These are phyloP conservation scores for Boletus subparvulus DNA, from an alignment of 768 basidiomycete species.

Conservation along the genomic window DNA sequence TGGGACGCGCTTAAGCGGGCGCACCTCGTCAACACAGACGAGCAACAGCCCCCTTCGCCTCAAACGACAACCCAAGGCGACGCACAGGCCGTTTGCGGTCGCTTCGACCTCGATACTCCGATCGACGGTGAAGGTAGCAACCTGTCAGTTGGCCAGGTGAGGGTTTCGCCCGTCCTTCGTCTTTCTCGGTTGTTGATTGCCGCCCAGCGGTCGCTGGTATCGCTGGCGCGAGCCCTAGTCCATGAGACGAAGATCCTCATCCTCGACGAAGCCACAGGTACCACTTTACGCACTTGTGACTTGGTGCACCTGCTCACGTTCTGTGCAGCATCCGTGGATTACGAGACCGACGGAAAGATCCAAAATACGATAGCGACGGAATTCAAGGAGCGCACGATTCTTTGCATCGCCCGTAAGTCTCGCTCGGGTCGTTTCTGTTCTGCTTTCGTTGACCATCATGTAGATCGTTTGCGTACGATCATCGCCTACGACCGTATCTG, in stretches of 20 bases:
- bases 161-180: slow-evolving; percentile 22
- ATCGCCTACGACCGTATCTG: slow-evolving; percentile 86
- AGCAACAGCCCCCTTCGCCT: slow-evolving; percentile 20
- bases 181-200: slow-evolving; percentile 30
- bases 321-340: slow-evolving; percentile 73
- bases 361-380: slow-evolving; percentile 85
- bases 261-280: slow-evolving; percentile 69
- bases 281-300: too few relatives aligned
- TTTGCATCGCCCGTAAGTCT: slow-evolving; percentile 54
- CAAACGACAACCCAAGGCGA: slow-evolving; percentile 40
- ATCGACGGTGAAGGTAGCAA: slow-evolving; percentile 89
- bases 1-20: slow-evolving; percentile 89
- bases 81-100: slow-evolving; percentile 38
- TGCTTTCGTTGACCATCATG: too few relatives aligned
- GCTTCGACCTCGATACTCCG: slow-evolving; percentile 79
- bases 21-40: slow-evolving; percentile 65
- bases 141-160: slow-evolving; percentile 61
- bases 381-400: slow-evolving; percentile 80
- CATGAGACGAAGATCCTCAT: slow-evolving; percentile 83
- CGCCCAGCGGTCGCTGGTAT: slow-evolving; percentile 74
- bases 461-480: slow-evolving; percentile 37
- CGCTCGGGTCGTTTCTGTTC: too few relatives aligned
- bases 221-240: slow-evolving; percentile 85
- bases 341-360: slow-evolving; percentile 87
- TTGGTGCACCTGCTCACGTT: not conserved